phyloP scores from a whole-genome alignment of 2,329 filamentous ascomycete genomes.

The Phyllosticta citriasiana region DNA sequence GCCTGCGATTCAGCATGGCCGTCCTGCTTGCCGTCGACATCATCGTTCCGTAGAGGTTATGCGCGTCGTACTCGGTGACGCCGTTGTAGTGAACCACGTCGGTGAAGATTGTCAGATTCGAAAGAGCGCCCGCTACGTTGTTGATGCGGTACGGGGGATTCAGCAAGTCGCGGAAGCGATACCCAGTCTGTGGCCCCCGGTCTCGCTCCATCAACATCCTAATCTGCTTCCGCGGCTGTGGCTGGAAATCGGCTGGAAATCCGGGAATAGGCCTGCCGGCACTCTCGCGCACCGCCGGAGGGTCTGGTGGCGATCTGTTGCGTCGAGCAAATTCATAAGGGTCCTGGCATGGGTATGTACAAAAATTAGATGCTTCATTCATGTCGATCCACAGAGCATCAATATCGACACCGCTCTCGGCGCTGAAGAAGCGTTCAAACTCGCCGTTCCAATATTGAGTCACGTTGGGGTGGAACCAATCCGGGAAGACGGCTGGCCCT shows the following conservation, averaged over 20 bases:
- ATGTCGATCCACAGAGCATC: constrained; percentile 57
- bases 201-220: constrained; percentile 10
- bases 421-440: constrained; percentile 54
- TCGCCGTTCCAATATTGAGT: constrained; percentile 61
- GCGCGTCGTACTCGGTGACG: constrained; percentile 60
- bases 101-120: constrained; percentile 48
- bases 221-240: constrained; percentile 18
- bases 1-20: constrained; percentile 58
- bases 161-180: constrained; percentile 54
- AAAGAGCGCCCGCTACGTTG: constrained; percentile 44
- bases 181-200: constrained; percentile 32
- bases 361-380: constrained; percentile 32
- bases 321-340: constrained; percentile 27
- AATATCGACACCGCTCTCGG: constrained; percentile 57
- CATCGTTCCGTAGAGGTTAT: constrained; percentile 68
- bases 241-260: constrained; percentile 59
- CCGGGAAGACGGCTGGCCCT: constrained; percentile 60
- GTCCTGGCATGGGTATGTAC: constrained; percentile 36
- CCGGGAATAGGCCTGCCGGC: constrained; percentile 57
- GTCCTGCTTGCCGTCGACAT: constrained; percentile 58
- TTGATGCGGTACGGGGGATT: constrained; percentile 56
- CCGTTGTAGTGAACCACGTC: constrained; percentile 60
- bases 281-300: constrained; percentile 50
- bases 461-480: constrained; percentile 62
- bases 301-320: constrained; percentile 47